Percentiles rank a stretch among this genome's conserved stretches.
phyloP scores from a whole-genome alignment of 148 eudicot genomes.

The Rhododendron simsii region DNA sequence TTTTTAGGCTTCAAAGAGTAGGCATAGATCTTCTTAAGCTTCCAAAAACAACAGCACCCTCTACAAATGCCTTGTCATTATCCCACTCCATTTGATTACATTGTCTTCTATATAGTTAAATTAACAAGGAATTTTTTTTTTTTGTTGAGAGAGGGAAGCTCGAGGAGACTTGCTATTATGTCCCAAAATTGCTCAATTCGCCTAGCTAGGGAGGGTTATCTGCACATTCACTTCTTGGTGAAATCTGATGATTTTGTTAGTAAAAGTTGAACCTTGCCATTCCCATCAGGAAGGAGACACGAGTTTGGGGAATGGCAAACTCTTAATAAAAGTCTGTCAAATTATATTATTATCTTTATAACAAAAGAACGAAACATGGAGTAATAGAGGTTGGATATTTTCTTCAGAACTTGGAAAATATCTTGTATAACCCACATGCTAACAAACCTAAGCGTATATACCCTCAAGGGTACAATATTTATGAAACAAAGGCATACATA shows the following conservation, averaged over 20 bases:
- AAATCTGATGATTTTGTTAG: not conserved
- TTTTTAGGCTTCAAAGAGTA: not conserved
- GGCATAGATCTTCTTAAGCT: not conserved
- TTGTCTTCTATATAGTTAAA: not conserved
- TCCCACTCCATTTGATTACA: not conserved
- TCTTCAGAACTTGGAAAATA: not conserved
- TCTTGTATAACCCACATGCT: not conserved
- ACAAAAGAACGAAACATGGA: not conserved
- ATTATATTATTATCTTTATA: not conserved
- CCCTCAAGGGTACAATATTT: not conserved
- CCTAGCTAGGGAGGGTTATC: not conserved
- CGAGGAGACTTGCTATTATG: not conserved
- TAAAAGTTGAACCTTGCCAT: not conserved
- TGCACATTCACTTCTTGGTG: not conserved
- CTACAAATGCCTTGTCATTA: not conserved
- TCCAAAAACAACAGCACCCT: not conserved
- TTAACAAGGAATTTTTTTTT: not conserved
- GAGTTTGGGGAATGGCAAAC: not conserved
- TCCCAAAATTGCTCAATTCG: not conserved
- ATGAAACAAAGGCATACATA: not conserved
- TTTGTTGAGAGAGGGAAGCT: not conserved
- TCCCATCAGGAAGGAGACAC: not conserved
- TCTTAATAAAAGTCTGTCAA: not conserved
- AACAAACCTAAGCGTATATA: not conserved
- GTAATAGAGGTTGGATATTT: not conserved